A percentile compares a stretch with the other conserved stretches of the same genome.
These are phyloP conservation scores for Pilobolus umbonatus DNA, from an alignment of 192 early-diverging fungal species.

Conservation along the genomic window DNA sequence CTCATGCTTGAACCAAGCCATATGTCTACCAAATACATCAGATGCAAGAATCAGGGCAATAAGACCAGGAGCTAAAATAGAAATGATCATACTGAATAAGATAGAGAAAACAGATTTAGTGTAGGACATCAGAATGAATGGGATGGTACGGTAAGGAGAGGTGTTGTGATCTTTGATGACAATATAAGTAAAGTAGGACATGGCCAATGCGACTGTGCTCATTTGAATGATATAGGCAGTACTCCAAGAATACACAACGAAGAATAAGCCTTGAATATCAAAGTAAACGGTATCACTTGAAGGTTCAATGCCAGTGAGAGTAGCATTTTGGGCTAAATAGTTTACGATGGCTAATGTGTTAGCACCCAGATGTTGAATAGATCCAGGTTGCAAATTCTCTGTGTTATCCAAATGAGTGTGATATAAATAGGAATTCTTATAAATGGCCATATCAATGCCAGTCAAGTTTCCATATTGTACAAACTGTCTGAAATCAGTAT, in stretches of 20 bases:
- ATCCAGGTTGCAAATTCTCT: conserved; percentile 49
- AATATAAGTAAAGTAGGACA: conserved; percentile 24
- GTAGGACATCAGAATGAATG: conserved; percentile 19
- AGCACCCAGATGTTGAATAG: conserved; percentile 69
- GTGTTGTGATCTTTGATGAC: conserved; percentile 9
- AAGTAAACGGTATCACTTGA: conserved; percentile 53
- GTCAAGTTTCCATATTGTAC: conserved; percentile 61
- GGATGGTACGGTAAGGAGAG: conserved; percentile 31
- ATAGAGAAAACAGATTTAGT: conserved; percentile 26
- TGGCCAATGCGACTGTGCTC: conserved; percentile 29
- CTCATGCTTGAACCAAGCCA: conserved; percentile 62
- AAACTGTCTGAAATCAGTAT: conserved; percentile 77
- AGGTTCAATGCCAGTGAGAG: conserved; percentile 39
- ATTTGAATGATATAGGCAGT: conserved; percentile 48
- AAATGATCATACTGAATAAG: conserved; percentile 21
- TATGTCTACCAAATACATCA: conserved; percentile 24
- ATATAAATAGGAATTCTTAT: conserved; percentile 65
- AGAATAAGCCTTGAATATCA: conserved; percentile 53
- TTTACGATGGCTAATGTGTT: conserved; percentile 53
- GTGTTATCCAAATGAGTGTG: conserved; percentile 67
- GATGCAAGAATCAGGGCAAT: conserved; percentile 27
- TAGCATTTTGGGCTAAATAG: conserved; percentile 45
- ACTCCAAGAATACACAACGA: conserved; percentile 54
- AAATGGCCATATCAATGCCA: conserved; percentile 68
- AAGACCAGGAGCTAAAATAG: conserved; percentile 25